phyloP scores from a whole-genome alignment of 208 protist genomes.

The Phytomonas sp. region DNA sequence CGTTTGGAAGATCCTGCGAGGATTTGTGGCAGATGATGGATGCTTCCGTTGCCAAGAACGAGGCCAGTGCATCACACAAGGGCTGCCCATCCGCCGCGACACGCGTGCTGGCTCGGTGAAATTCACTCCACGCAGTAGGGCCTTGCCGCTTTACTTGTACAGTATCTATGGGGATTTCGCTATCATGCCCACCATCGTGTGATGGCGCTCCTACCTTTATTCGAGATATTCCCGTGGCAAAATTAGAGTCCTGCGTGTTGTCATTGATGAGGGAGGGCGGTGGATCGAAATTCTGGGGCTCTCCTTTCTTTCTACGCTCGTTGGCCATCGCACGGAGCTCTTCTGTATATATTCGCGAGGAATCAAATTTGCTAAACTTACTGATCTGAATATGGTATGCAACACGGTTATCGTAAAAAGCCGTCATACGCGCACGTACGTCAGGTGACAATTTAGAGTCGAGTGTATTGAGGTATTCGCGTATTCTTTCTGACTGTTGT shows the following conservation, averaged over 20 bases:
- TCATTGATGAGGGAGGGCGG: background rate
- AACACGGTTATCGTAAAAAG: background rate
- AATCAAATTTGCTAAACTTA: background rate
- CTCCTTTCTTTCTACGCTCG: background rate
- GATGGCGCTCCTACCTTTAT: background rate
- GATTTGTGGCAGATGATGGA: background rate
- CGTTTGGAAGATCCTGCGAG: background rate
- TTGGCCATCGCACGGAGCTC: background rate
- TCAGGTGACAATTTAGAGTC: background rate
- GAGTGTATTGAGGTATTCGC: background rate
- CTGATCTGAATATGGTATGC: background rate
- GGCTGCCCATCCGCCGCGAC: slow-evolving; percentile 1
- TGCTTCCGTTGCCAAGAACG: slow-evolving; percentile 21
- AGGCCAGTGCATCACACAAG: slow-evolving; percentile 30
- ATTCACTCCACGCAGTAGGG: background rate
- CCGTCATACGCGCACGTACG: background rate
- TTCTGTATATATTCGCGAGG: background rate
- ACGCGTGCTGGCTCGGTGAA: background rate
- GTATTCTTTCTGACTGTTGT: background rate
- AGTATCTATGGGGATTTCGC: background rate
- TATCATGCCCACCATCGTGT: background rate
- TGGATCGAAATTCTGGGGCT: background rate
- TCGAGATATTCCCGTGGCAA: background rate
- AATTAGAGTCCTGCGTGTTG: background rate
- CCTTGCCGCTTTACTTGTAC: background rate